Base-by-base conservation (phyloP, 2,329 filamentous ascomycete species). In the Sarocladiaceae sp. region DNA sequence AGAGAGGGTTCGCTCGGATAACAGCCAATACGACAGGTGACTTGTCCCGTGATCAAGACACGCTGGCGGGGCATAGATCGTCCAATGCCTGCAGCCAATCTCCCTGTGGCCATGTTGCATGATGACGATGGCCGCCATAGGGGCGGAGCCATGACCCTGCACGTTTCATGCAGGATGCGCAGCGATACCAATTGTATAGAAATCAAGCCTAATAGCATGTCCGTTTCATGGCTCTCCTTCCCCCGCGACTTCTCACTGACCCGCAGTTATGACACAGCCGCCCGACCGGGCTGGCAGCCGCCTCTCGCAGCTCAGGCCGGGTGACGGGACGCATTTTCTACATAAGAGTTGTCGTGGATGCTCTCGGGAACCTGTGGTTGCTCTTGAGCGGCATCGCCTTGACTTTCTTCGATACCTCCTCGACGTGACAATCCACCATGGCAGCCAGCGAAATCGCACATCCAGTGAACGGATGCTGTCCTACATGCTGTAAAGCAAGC, bases 401-500 rank as follows among this genome's bases (percentile, higher is more conserved):
- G 23, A 4, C 21, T 24, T 18, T 29, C 37, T 15, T 41, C 15
- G 9, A 3, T 16, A 19, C 6, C 15, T 18, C 6, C 15, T n/a
- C n/a, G 20, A 41, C 3, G 4, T 29, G 15, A 11, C n/a, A 29
- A 6, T 21, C 16, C 24, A 40, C 13, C 6, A 59, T 59, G 57
- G 40, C 49, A 39, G 44, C 45, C 31, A 31, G 19, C 29, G 49
- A 58, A 21, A 19, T 45, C 32, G 44, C 45, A 40, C 46, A 48
- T 21, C 48, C 52, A 19, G 46, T 51, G 37, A 47, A 60, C 45
- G 46, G 45, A 33, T 60, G 58, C 46, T 60, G 58, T 37, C 56
- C 52, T 33, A 57, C 47, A 32, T 60, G 58, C 42, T 60, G 58
- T 45, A 60, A 60, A 48, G 55, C 56, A 16, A 59, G 44, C 26